These are phyloP conservation scores for Neurospora sp. DNA, from an alignment of 495 filamentous ascomycete species.

Conservation along the genomic window DNA sequence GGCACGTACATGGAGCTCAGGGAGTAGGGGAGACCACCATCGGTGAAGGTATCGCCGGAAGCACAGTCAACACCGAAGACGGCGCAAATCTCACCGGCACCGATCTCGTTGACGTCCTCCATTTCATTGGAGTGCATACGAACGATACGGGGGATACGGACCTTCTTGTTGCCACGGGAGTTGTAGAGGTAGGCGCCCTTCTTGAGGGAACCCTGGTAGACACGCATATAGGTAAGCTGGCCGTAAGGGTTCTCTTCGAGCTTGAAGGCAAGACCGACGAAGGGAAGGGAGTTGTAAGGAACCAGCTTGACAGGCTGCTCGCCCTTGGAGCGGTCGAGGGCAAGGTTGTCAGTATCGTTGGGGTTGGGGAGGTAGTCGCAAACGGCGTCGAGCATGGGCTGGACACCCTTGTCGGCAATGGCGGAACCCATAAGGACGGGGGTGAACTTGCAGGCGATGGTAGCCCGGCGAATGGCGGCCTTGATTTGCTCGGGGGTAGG, in stretches of 20 bases:
- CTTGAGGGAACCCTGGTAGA: conserved; percentile 87
- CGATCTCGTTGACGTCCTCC: conserved; percentile 89
- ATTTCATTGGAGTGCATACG: conserved; percentile 99
- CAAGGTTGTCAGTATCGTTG: conserved; percentile 77
- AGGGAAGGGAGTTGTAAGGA: conserved; percentile 84
- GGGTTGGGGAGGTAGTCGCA: conserved; percentile 96
- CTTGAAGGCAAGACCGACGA: conserved; percentile 97
- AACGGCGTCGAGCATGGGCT: conserved; percentile 95
- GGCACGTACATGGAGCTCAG: conserved; percentile 99
- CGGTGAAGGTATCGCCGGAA: conserved; percentile 96
- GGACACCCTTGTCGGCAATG: conserved; percentile 86
- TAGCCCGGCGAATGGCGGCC: conserved; percentile 80
- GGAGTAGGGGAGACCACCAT: conserved; percentile 82
- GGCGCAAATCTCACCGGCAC: conserved; percentile 95
- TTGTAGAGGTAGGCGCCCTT: conserved; percentile 91
- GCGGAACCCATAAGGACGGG: conserved; percentile 96
- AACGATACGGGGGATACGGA: conserved; percentile 94
- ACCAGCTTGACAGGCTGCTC: conserved; percentile 79
- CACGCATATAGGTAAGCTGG: conserved; percentile 95
- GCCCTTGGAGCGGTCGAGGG: conserved; percentile 68
- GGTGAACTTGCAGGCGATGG: conserved; percentile 80
- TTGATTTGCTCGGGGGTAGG: conserved; percentile 76
- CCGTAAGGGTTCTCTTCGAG: conserved; percentile 98
- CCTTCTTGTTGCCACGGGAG: conserved; percentile 85
- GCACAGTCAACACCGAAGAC: conserved; percentile 98